phyloP scores from a whole-genome alignment of 2,329 filamentous ascomycete genomes.

The Penicillium paneum region DNA sequence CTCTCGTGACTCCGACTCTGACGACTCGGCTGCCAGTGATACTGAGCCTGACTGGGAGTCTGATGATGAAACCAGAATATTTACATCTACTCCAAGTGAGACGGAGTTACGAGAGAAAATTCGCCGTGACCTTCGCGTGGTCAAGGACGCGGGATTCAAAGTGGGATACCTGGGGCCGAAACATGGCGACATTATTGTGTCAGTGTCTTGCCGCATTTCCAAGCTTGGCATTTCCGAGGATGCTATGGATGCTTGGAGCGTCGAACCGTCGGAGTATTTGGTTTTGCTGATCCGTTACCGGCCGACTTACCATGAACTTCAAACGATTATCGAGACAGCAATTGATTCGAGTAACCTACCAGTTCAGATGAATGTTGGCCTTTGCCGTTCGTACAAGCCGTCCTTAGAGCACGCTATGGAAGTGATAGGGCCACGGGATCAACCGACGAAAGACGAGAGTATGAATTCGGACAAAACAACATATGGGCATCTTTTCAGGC shows the following conservation, averaged over 20 bases:
- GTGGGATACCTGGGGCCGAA: constrained; percentile 61
- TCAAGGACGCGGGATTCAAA: constrained; percentile 65
- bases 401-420: constrained; percentile 52
- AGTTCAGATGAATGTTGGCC: constrained; percentile 65
- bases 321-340: constrained; percentile 49
- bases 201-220: constrained; percentile 65
- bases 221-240: constrained; percentile 73
- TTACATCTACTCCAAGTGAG: neutral
- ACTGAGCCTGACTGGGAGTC: constrained; percentile 35
- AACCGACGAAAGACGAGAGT: neutral
- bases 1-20: constrained; percentile 5
- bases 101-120: constrained; percentile 39
- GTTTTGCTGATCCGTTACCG: constrained; percentile 68
- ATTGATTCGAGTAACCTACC: constrained; percentile 33
- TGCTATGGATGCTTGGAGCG: constrained; percentile 72
- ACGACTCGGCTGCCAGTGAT: constrained; percentile 28
- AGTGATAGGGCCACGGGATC: constrained; percentile 43
- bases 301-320: constrained; percentile 59
- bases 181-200: constrained; percentile 54
- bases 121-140: constrained; percentile 58
- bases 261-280: constrained; percentile 65
- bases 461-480: neutral
- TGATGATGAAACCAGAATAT: constrained; percentile 23
- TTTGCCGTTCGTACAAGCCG: constrained; percentile 71
- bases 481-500: constrained; percentile 44